Percentiles rank a stretch among this genome's conserved stretches.
phyloP scores from a whole-genome alignment of 2,329 filamentous ascomycete genomes.

The Colletotrichum trifolii region DNA sequence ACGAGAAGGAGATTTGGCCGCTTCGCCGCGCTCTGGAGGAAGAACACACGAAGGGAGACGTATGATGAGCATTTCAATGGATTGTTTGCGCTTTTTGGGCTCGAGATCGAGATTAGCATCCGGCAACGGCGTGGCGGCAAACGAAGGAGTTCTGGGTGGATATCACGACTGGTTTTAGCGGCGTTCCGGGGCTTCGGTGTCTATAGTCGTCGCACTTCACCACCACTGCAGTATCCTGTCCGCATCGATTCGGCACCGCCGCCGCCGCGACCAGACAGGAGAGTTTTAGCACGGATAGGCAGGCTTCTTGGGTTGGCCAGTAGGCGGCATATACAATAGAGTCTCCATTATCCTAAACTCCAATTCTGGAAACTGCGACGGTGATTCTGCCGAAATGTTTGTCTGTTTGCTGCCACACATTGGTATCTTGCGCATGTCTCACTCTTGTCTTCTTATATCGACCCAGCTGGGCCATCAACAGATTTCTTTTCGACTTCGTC shows the following conservation, averaged over 20 bases:
- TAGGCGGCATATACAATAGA: slow-evolving; percentile 32
- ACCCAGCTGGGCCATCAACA: background rate
- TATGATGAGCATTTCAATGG: slow-evolving; percentile 31
- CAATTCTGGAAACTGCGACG: background rate
- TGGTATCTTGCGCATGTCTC: slow-evolving; percentile 23
- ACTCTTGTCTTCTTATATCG: background rate
- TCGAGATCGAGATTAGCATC: slow-evolving; percentile 36
- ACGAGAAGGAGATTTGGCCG: background rate
- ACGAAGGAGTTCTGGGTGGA: slow-evolving; percentile 37
- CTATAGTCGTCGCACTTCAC: slow-evolving; percentile 20
- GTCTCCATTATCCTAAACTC: slow-evolving; percentile 28
- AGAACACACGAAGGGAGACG: slow-evolving; percentile 13
- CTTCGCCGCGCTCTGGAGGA: slow-evolving; percentile 5
- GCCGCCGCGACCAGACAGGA: slow-evolving; percentile 8
- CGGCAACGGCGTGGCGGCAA: slow-evolving; percentile 36
- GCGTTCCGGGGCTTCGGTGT: slow-evolving; percentile 36
- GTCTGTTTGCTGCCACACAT: background rate
- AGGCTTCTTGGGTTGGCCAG: slow-evolving; percentile 34
- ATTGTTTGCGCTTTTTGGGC: slow-evolving; percentile 27
- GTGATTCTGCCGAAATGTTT: too few species aligned
- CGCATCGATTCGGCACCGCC: background rate
- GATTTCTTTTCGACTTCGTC: background rate
- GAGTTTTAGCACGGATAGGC: slow-evolving; percentile 31
- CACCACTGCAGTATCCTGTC: slow-evolving; percentile 17
- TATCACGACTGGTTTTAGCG: slow-evolving; percentile 35